Evolutionary conservation across 768 basidiomycete species (phyloP).

Genomic region (Hortiboletus flavorubellus): DNA sequence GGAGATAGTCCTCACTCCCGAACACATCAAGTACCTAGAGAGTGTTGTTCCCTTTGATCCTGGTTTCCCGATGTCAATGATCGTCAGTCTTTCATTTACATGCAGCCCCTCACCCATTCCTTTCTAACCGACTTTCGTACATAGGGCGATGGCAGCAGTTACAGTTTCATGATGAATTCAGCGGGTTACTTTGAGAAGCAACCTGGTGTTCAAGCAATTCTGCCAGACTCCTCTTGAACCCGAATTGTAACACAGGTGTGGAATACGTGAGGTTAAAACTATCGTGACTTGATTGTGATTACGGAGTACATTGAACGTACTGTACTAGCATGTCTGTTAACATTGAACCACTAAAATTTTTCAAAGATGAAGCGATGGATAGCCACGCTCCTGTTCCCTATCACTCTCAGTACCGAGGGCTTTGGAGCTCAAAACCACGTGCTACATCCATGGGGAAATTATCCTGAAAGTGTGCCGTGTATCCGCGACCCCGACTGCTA

Average conservation of each 20-base stretch:
- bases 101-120: neutral
- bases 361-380: neutral
- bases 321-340: neutral
- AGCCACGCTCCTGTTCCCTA: neutral
- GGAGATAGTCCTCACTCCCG: constrained; percentile 35
- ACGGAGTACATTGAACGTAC: neutral
- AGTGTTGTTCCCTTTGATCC: constrained; percentile 33
- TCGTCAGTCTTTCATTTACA: constrained; percentile 26
- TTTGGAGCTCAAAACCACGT: neutral
- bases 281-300: neutral
- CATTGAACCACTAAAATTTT: too few relatives aligned
- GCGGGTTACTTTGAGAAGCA: constrained; percentile 24
- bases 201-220: constrained; percentile 8
- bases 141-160: constrained; percentile 28
- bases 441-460: neutral
- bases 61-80: constrained; percentile 36
- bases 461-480: too few relatives aligned
- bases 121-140: neutral
- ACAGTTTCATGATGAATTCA: constrained; percentile 12
- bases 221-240: constrained; percentile 10
- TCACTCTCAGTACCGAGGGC: neutral
- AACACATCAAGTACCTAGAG: constrained; percentile 41
- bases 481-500: too few relatives aligned
- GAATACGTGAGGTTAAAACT: neutral
- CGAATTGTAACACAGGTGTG: neutral